phyloP scores from a whole-genome alignment of 192 early-diverging fungal genomes.

The Coemansia brasiliensis region DNA sequence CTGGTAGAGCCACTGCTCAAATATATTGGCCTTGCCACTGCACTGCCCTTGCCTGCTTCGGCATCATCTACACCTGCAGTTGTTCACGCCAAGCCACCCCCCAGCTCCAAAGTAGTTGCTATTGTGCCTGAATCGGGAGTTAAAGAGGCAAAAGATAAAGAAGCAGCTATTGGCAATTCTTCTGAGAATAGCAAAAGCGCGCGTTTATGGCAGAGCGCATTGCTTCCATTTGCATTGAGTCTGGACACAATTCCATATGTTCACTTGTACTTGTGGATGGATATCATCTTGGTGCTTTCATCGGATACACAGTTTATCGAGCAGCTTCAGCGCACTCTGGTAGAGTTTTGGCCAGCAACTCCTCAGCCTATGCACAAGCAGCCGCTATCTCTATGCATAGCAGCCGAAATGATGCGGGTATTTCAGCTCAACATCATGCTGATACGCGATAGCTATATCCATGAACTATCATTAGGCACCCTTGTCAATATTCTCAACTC shows the following conservation, averaged over 20 bases:
- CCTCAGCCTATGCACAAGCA: constrained; percentile 41
- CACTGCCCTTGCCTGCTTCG: constrained; percentile 31
- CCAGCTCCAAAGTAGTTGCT: too few relatives aligned
- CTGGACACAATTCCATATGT: constrained; percentile 38
- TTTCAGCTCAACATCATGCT: constrained; percentile 52
- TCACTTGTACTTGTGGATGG: constrained; percentile 42
- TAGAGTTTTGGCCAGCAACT: constrained; percentile 42
- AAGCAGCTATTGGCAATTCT: too few relatives aligned
- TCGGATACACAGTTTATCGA: constrained; percentile 38
- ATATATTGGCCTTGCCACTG: constrained; percentile 27
- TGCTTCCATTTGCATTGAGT: constrained; percentile 18
- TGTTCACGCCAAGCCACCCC: neutral
- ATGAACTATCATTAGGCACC: constrained; percentile 33
- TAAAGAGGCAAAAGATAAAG: too few relatives aligned
- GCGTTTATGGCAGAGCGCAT: constrained; percentile 27
- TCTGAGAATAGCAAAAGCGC: constrained; percentile 5
- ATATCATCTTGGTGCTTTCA: constrained; percentile 24
- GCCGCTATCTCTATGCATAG: constrained; percentile 35
- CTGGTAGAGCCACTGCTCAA: constrained; percentile 43
- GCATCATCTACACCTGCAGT: constrained; percentile 6
- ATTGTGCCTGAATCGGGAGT: too few relatives aligned
- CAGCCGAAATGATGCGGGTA: constrained; percentile 9
- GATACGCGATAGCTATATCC: constrained; percentile 43
- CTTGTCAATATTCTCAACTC: constrained; percentile 37
- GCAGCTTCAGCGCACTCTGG: constrained; percentile 36